phyloP scores from a whole-genome alignment of 352 stramenopile species.

The Elongisporangium anandrum region DNA sequence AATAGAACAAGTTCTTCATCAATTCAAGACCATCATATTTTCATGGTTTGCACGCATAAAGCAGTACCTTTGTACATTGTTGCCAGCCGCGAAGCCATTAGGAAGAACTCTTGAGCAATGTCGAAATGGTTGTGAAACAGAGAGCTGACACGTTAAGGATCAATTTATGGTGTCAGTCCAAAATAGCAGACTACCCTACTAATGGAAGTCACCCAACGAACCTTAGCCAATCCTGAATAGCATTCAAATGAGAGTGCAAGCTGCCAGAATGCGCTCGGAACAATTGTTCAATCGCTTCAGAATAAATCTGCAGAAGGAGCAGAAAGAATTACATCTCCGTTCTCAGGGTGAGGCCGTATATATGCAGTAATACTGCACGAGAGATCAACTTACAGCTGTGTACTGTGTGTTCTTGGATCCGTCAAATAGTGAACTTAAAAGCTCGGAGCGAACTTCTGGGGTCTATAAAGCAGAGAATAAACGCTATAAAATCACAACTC shows the following conservation, averaged over 20 bases:
- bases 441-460: constrained; percentile 45
- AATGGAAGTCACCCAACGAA: constrained; percentile 16
- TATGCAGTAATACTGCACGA: neutral
- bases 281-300: constrained; percentile 12
- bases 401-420: constrained; percentile 7
- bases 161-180: constrained; percentile 1
- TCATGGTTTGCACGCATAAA: neutral
- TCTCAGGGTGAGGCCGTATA: too few species aligned
- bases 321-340: neutral
- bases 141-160: constrained; percentile 12
- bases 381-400: constrained; percentile 3
- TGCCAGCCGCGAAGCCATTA: constrained; percentile 38
- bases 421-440: constrained; percentile 47
- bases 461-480: constrained; percentile 12
- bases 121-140: constrained; percentile 46
- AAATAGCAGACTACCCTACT: neutral
- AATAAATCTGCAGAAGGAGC: constrained; percentile 8
- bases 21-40: neutral
- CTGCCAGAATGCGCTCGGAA: constrained; percentile 22
- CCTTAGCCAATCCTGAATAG: constrained; percentile 70
- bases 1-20: constrained; percentile 1
- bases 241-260: constrained; percentile 39
- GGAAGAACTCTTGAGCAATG: constrained; percentile 32
- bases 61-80: constrained; percentile 43
- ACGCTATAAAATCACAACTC: neutral